Evolutionary conservation across 2,329 filamentous ascomycete species (phyloP).

Genomic region (Exophiala sp.): DNA sequence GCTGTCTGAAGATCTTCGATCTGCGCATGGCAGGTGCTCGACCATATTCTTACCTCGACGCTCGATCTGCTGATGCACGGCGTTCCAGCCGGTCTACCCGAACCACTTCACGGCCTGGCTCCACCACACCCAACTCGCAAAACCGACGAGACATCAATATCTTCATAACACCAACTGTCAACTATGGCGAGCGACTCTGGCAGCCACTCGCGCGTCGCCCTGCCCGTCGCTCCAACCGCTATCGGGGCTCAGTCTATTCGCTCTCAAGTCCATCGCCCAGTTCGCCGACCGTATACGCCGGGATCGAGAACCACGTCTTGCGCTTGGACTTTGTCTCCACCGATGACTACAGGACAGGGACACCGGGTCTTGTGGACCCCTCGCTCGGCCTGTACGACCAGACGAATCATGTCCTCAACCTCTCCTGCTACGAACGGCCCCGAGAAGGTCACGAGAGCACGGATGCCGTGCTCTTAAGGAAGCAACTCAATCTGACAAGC

Average conservation of each 20-base stretch:
- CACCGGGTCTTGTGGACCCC: not conserved
- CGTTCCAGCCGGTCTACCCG: not conserved
- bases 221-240: conserved; percentile 26
- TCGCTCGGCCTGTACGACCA: conserved; percentile 2
- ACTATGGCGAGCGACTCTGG: conserved; percentile 18
- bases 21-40: conserved; percentile 50
- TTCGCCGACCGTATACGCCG: conserved; percentile 45
- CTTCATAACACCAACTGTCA: conserved; percentile 37
- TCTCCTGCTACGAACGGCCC: conserved; percentile 46
- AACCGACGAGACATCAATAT: conserved; percentile 39
- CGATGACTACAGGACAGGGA: conserved; percentile 37
- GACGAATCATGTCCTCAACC: conserved; percentile 29
- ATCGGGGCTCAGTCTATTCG: conserved; percentile 45
- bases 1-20: conserved; percentile 61
- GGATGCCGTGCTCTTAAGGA: conserved; percentile 26
- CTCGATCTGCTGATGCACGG: conserved; percentile 2
- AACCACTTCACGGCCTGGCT: not conserved
- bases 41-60: conserved; percentile 33
- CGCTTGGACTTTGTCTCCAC: conserved; percentile 44
- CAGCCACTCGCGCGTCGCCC: conserved; percentile 18
- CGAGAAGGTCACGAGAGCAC: conserved; percentile 29
- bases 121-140: not conserved
- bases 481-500: conserved; percentile 18
- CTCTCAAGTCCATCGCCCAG: conserved; percentile 44
- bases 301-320: conserved; percentile 41